Evolutionary conservation across 1,284 basidiomycete genomes (phyloP).

Genomic region (Sporisorium scitamineum): DNA sequence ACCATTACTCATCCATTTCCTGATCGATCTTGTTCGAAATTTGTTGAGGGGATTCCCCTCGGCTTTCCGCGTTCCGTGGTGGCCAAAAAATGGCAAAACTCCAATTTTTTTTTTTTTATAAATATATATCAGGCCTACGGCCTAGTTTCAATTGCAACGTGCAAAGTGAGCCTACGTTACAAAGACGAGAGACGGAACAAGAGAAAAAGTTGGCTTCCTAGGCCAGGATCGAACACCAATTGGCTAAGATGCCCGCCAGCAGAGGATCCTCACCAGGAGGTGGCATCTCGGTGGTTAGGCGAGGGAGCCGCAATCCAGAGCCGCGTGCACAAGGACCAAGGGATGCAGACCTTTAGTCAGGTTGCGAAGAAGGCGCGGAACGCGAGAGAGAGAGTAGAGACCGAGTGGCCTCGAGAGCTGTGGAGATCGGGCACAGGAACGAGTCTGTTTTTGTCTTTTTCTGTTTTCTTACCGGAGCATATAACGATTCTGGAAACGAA

Average conservation of each 20-base stretch:
- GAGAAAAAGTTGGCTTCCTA: background rate
- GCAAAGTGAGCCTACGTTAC: constrained; percentile 3
- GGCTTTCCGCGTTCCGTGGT: constrained; percentile 4
- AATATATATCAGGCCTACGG: background rate
- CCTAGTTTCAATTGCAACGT: constrained; percentile 5
- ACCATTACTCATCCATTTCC: constrained; percentile 14
- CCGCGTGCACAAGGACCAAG: background rate
- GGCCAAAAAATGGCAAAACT: background rate
- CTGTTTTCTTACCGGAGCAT: constrained; percentile 1
- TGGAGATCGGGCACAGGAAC: background rate
- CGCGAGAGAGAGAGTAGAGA: background rate
- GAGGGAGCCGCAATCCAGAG: constrained; percentile 3
- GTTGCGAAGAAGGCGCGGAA: background rate
- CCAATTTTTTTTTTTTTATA: too few species aligned
- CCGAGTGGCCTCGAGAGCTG: background rate
- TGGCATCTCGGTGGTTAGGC: constrained; percentile 5
- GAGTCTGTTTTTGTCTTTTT: background rate
- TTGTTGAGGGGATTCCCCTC: constrained; percentile 5
- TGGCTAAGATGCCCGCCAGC: background rate
- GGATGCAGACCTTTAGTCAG: background rate
- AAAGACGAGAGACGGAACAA: background rate
- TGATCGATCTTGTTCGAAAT: constrained; percentile 20
- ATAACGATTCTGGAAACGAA: background rate
- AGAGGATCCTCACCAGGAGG: background rate
- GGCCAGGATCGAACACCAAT: constrained; percentile 3